Evolutionary conservation across 2,329 filamentous ascomycete genomes (phyloP).

Genomic region (Trichophyton mentagrophytes): DNA sequence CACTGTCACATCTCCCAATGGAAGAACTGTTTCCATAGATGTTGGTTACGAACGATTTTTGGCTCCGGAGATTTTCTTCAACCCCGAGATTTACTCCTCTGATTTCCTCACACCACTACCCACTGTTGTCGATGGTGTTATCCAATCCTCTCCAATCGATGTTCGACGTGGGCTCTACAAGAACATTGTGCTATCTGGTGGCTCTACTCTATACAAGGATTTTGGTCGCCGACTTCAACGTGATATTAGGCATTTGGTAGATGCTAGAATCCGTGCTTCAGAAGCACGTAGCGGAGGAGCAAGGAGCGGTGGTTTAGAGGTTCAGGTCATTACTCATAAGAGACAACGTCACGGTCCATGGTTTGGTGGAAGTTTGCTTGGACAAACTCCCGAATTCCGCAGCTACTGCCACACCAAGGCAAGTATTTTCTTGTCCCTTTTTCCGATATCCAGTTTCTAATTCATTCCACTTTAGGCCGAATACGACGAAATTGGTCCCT

Average conservation of each 20-base stretch:
- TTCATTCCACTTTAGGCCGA: slow-evolving; percentile 29
- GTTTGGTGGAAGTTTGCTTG: slow-evolving; percentile 94
- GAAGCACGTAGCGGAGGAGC: slow-evolving; percentile 85
- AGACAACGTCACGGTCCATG: slow-evolving; percentile 93
- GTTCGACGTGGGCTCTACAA: slow-evolving; percentile 96
- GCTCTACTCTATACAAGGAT: slow-evolving; percentile 96
- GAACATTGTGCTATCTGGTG: slow-evolving; percentile 96
- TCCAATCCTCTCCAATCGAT: slow-evolving; percentile 94
- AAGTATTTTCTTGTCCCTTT: not conserved
- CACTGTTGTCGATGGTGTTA: slow-evolving; percentile 87
- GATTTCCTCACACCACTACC: slow-evolving; percentile 95
- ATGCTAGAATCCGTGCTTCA: slow-evolving; percentile 81
- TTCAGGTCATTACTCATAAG: slow-evolving; percentile 96
- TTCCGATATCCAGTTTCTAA: slow-evolving; percentile 8
- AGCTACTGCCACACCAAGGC: slow-evolving; percentile 97
- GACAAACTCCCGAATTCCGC: slow-evolving; percentile 94
- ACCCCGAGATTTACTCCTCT: slow-evolving; percentile 97
- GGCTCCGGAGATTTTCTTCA: slow-evolving; percentile 98
- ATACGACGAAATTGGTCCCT: slow-evolving; percentile 92
- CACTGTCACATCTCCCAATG: slow-evolving; percentile 71
- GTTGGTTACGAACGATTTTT: slow-evolving; percentile 97
- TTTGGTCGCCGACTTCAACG: slow-evolving; percentile 91
- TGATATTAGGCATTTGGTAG: slow-evolving; percentile 92
- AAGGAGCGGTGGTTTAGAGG: slow-evolving; percentile 85
- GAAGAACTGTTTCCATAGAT: slow-evolving; percentile 72